Base-by-base conservation (phyloP, 352 stramenopile species). In the Discostella stelligera region DNA sequence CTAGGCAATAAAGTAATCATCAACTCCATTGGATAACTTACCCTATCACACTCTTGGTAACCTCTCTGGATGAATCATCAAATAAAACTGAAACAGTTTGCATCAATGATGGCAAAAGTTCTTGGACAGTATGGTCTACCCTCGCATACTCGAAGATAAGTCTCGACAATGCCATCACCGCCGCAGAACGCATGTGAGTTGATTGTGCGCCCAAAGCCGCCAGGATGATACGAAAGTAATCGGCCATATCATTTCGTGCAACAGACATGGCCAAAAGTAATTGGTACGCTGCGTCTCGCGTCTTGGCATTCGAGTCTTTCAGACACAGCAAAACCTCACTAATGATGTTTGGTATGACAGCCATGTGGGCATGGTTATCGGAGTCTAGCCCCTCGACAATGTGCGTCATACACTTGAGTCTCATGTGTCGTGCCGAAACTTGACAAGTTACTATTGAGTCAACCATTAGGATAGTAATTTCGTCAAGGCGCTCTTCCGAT, bases 241-340 rank as follows among this genome's bases (percentile, higher is more conserved):
- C 88, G 56, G 89, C 91, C 8, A 97, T 83, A 50, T 96, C 93
- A 60, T 79, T 59, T 18, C 76, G 66, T n/a, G 80, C 89, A 68
- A 21, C 85, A 74, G 66, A 93, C 84, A 92, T 93, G 79, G 66
- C 82, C 61, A 92, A 52, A 13, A 95, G 71, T 20, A 93, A 60
- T 64, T 90, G 76, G 65, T 91, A 93, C 1, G 87, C 89, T 27
- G 82, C 76, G 25, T 93, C 88, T 46, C 91, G 90, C 25, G 96
- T 96, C 76, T 98, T 98, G 44, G 90, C 94, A 68, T 98, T 98
- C 10, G 95, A 95, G 81, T 98, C 96, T 85, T 98, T 98, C 16
- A 97, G 96, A 80, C 95, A 98, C 20, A 98, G 85, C 64, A 98
- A 93, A 58, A 98, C 96, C 84, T 98, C 96, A 21, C 94, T 94